A percentile compares a stretch with the other conserved stretches of the same genome.
Conservation (phyloP, 1,284 basidiomycete species). For the Tilletiaria anomala region DNA sequence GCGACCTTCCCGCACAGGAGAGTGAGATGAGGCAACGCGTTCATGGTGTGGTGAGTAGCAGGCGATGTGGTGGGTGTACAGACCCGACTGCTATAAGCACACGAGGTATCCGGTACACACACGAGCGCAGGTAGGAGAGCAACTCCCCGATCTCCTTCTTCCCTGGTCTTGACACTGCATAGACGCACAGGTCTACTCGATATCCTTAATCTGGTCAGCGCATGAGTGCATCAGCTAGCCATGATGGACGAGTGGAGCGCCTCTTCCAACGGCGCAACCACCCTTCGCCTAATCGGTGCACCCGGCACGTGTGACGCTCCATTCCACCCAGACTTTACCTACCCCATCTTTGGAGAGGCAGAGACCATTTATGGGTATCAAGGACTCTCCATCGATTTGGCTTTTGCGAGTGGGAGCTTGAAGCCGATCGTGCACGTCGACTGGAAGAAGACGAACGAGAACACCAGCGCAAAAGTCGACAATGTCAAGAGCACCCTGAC, state of each 20-base stretch:
- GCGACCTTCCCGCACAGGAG: too few species aligned
- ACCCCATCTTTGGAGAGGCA: slow-evolving; percentile 73
- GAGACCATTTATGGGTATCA: slow-evolving; percentile 91
- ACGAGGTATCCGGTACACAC: too few species aligned
- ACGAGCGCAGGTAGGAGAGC: too few species aligned
- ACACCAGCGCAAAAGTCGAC: slow-evolving; percentile 56
- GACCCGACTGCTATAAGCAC: too few species aligned
- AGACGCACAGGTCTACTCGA: too few species aligned
- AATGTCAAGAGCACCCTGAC: slow-evolving; percentile 66
- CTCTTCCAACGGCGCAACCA: slow-evolving; percentile 22
- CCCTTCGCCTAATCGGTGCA: slow-evolving; percentile 19
- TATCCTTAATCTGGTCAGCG: too few species aligned
- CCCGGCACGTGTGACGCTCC: slow-evolving; percentile 9
- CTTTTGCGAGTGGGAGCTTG: slow-evolving; percentile 75
- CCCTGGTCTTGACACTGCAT: too few species aligned
- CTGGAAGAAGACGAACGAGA: slow-evolving; percentile 27
- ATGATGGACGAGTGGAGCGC: slow-evolving; percentile 13
- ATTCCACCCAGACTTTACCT: slow-evolving; percentile 33
- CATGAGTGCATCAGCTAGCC: too few species aligned
- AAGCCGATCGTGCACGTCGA: slow-evolving; percentile 39
- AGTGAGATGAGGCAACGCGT: too few species aligned
- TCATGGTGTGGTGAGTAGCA: too few species aligned
- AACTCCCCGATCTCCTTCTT: too few species aligned
- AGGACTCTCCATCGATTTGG: slow-evolving; percentile 51
- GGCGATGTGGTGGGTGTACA: too few species aligned